Base-by-base conservation (phyloP, 345 rosid species). In the Microcos paniculata region DNA sequence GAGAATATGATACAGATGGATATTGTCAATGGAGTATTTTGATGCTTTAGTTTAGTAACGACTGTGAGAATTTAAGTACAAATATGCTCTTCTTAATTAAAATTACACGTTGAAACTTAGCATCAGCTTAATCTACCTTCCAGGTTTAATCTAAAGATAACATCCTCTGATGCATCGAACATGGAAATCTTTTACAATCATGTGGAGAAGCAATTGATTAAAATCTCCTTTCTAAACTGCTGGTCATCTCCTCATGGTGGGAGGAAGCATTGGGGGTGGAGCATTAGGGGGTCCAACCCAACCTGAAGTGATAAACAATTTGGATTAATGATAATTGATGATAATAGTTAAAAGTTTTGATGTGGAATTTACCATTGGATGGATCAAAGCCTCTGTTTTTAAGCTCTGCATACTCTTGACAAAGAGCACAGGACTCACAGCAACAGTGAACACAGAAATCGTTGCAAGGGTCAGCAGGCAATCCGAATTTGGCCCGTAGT, bases 351-450 rank as follows among this genome's bases (percentile, higher is more conserved):
- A 16, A 49, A 0, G 6, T 12, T 12, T 24, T 58, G 1, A 26
- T 15, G 12, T 1, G 26, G 23, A 53, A 53, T 53, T 10, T 31
- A 78, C 81, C 74, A 66, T 11, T 67, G 61, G 70, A 73, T 16
- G 78, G 81, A 58, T 79, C 74, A 35, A 79, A 28, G 49, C 81
- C 81, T 74, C 78, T 73, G 9, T 15, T 9, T 38, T 59, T 79
- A 46, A 79, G 78, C 62, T 67, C 81, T 0, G 74, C 70, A 51
- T 73, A 68, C 28, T 80, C 80, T 61, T 77, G 86, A 48, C 81
- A 80, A 30, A 83, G 80, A 61, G 83, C 78, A 15, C 83, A 83
- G 0, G 9, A 0, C 10, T 75, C 73, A 4, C 81, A 83, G 8
- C 69, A 80, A 14, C 14, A 83, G 48, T 77, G 85, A 9, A 61